Conservation (phyloP, 352 stramenopile genomes). For the Globisporangium echinulatum region DNA sequence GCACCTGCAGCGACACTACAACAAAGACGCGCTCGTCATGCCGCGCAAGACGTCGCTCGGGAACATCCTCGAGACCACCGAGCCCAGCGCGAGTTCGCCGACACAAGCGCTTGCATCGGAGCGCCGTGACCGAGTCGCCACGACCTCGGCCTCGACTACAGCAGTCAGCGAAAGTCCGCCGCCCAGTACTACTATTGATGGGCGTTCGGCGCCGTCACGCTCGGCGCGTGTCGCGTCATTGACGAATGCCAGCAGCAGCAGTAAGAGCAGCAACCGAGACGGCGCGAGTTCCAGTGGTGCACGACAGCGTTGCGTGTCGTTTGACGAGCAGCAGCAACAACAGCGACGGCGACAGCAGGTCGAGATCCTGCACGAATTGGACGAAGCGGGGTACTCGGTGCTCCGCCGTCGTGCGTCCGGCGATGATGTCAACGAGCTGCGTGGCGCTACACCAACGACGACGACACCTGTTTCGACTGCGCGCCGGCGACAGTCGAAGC, state of each 20-base stretch:
- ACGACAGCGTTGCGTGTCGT: constrained; percentile 15
- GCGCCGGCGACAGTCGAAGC: constrained; percentile 6
- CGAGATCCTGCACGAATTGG: constrained; percentile 13
- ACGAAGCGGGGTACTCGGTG: constrained; percentile 50
- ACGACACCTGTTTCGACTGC: neutral
- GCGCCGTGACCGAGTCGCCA: too few species aligned
- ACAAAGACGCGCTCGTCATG: constrained; percentile 1
- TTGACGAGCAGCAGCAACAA: constrained; percentile 1
- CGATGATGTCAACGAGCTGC: constrained; percentile 6
- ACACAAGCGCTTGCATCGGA: too few species aligned
- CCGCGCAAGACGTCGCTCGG: constrained; percentile 31
- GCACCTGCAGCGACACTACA: too few species aligned
- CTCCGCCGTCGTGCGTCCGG: constrained; percentile 25
- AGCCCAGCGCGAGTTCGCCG: neutral
- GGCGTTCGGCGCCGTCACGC: neutral
- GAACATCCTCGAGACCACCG: constrained; percentile 19
- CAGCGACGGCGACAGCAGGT: neutral
- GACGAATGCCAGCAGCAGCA: neutral
- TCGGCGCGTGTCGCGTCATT: neutral
- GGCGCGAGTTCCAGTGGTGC: neutral
- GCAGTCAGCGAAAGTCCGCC: neutral
- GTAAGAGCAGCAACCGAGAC: neutral
- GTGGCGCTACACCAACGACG: neutral
- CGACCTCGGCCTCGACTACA: neutral
- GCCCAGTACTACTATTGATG: too few species aligned